Evolutionary conservation across 495 filamentous ascomycete species (phyloP), one percentile per base, ranked within the genome.

Genomic region (Hypoxylon subgilvum): DNA sequence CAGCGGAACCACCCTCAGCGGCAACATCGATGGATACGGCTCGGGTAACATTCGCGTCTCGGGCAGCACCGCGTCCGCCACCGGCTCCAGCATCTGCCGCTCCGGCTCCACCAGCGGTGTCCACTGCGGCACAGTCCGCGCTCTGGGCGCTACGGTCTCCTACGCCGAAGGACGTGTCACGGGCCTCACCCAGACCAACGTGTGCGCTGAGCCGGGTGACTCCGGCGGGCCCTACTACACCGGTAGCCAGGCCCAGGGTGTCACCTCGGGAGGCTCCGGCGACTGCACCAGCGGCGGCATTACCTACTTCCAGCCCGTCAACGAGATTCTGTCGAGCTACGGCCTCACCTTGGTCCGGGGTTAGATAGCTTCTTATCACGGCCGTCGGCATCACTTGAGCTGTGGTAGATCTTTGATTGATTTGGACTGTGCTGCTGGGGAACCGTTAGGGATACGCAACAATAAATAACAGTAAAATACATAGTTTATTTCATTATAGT

Each of bases 251-350:
- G 63, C 63, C 48, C 57, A 66, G 53, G 63, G 63, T 17, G 63
- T 66, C 35, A 66, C 63, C 63, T 66, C 63, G 28, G 63, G 63
- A 63, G 63, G 63, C 50, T 62, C 52, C 27, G 63, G 63, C 34
- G 52, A 66, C 58, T 66, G 63, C 63, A 50, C 57, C 10, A 5
- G 5, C 19, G 63, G 63, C 52, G 63, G 63, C 32, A 63, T 22
- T 0, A 66, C 63, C 47, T 66, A 62, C 63, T 66, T 66, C 63
- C 63, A 66, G 58, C 63, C 63, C 45, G 63, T 66, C 43, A 66
- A 66, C 42, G 63, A 66, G 57, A 66, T 66, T 36, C 58, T 66
- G n/a, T 58, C 52, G 44, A 66, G 57, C 57, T 66, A 66, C 58
- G 58, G 63, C 39, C 63, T 66, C 25, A 62, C 63, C 17, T 47